Evolutionary conservation across 2,329 filamentous ascomycete genomes (phyloP).

Genomic region (Byssothecium circinans): DNA sequence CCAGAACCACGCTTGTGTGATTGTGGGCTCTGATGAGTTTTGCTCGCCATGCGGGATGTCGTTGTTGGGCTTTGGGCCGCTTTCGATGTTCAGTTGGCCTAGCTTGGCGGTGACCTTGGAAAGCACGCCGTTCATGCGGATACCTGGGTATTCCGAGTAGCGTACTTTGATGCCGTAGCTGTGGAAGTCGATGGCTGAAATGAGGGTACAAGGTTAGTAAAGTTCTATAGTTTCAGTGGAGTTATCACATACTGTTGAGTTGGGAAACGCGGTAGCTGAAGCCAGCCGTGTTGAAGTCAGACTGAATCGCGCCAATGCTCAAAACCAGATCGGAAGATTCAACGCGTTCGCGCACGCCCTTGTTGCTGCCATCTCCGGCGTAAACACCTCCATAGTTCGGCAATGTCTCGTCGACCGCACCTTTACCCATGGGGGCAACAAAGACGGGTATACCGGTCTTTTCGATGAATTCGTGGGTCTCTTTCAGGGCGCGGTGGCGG

Average conservation of each 20-base stretch:
- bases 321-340: constrained; percentile 72
- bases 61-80: constrained; percentile 58
- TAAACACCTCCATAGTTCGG: constrained; percentile 83
- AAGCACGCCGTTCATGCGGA: constrained; percentile 78
- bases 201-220: no score
- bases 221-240: no score
- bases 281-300: constrained; percentile 79
- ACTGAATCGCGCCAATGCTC: constrained; percentile 69
- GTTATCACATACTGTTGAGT: constrained; percentile 60
- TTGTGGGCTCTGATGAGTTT: constrained; percentile 44
- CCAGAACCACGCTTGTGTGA: constrained; percentile 78
- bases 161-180: constrained; percentile 71
- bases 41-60: constrained; percentile 46
- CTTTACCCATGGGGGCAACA: constrained; percentile 89
- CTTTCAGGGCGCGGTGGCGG: constrained; percentile 70
- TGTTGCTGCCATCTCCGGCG: constrained; percentile 73
- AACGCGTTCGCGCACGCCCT: constrained; percentile 64
- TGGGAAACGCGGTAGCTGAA: constrained; percentile 79
- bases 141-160: constrained; percentile 76
- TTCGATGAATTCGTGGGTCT: constrained; percentile 71
- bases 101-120: constrained; percentile 66
- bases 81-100: constrained; percentile 58
- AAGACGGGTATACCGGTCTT: constrained; percentile 78
- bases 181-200: constrained; percentile 71
- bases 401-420: constrained; percentile 75